Evolutionary conservation across 305 asterid species (phyloP), one percentile per base, ranked within the genome.

Genomic region (Fraxinus latifolia): DNA sequence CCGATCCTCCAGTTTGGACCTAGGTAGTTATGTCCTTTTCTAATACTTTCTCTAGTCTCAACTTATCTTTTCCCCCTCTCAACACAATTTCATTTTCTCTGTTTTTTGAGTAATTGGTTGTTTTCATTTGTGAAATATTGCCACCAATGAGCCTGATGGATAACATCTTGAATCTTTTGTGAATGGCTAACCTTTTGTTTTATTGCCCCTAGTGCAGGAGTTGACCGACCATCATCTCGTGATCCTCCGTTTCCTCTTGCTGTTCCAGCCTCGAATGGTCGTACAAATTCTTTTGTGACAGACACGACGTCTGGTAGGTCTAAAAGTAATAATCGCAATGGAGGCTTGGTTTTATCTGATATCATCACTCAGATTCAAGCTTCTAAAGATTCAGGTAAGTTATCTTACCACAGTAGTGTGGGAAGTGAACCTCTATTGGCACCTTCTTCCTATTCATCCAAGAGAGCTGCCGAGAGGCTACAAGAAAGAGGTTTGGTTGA

Each of bases 191-290:
- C 88, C 91, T 86, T 83, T 84, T 87, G 36, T 67, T 77, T 85
- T 85, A 39, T 91, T 92, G 85, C 88, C 86, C 92, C 97, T 92
- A 92, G 98, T 91, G 98, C 99, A 96, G 99, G 99, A 91, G 98
- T 94, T 87, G 99, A 96, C 91, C 90, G 92, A 50, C 98, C 99
- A 85, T 96, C 99, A 70, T 92, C 99, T 82, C 97, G 99, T 91
- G 98, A 96, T 87, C 97, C 99, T 72, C 99, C 98, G 78, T 92
- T 87, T 84, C 99, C 99, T 86, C 91, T 91, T 87, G 99, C 99
- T 77, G 97, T 92, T 87, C 97, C 99, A 55, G 97, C 98, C 55
- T 95, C 99, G 76, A 90, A 89, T 85, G 93, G 91, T 79, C 90
- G 89, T 76, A 29, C 93, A 78, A 86, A 83, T 72, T 88, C 99